Conservation (phyloP, 1,284 basidiomycete species). For the Rhodotorula glutinis region DNA sequence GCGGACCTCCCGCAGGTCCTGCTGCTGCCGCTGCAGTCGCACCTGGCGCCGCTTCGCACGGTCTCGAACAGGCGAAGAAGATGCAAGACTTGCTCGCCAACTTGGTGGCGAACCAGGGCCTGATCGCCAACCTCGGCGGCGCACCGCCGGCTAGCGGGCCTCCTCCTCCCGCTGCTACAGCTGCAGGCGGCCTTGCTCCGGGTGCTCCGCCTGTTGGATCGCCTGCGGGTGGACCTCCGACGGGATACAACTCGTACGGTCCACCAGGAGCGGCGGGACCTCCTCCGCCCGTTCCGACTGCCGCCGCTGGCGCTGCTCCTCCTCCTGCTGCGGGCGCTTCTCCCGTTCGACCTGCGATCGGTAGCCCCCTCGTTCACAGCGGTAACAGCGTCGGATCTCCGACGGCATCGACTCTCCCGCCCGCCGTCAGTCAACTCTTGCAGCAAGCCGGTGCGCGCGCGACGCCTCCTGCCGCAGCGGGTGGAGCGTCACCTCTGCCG, state of each 20-base stretch:
- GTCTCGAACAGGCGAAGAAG: conserved; percentile 48
- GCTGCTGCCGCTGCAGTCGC: background rate
- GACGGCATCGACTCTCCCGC: background rate
- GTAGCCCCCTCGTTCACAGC: background rate
- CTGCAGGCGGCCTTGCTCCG: too few species aligned
- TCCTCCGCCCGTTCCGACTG: too few species aligned
- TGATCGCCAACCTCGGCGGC: background rate
- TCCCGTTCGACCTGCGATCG: background rate
- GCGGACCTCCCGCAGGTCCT: background rate
- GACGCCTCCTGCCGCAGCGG: background rate
- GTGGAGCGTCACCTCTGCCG: conserved; percentile 1
- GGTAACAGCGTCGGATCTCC: too few species aligned
- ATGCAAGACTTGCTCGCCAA: conserved; percentile 47
- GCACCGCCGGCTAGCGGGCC: too few species aligned
- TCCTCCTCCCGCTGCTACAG: background rate
- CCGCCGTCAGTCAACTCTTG: background rate
- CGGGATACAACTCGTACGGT: too few species aligned
- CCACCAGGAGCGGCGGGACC: background rate
- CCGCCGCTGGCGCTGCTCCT: background rate
- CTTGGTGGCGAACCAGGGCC: conserved; percentile 32
- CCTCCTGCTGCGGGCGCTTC: background rate
- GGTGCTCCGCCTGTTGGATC: too few species aligned
- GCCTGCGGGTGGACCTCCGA: too few species aligned
- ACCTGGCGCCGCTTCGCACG: conserved; percentile 19
- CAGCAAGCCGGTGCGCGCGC: conserved; percentile 1